Percentiles rank a stretch among this genome's conserved stretches.
phyloP scores from a whole-genome alignment of 1,284 basidiomycete species.

The Austropuccinia psidii region DNA sequence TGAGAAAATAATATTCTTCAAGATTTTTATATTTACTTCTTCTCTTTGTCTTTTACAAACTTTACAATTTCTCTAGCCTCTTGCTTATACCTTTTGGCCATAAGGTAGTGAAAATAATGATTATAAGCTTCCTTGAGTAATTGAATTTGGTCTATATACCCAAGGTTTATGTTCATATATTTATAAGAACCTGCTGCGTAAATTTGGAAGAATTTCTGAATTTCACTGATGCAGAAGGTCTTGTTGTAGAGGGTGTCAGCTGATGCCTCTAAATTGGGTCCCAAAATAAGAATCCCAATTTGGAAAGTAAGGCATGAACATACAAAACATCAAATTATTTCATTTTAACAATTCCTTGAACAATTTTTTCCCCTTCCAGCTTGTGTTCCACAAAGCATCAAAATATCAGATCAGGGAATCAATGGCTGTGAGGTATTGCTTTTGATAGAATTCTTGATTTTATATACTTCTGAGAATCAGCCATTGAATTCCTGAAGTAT shows the following conservation, averaged over 20 bases:
- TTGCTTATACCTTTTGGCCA: background rate
- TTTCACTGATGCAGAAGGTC: background rate
- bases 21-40: background rate
- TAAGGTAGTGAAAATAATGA: background rate
- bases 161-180: slow-evolving; percentile 4
- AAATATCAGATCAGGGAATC: background rate
- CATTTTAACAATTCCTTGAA: background rate
- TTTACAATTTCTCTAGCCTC: slow-evolving; percentile 4
- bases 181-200: background rate
- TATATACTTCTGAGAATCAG: background rate
- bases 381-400: background rate
- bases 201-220: background rate
- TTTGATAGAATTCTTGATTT: background rate
- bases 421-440: background rate
- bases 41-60: background rate
- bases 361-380: background rate
- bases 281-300: background rate
- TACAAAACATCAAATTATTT: background rate
- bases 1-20: background rate
- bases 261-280: background rate
- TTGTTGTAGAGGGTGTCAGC: background rate
- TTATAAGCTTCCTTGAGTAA: background rate
- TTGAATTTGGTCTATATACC: background rate
- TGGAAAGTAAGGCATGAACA: background rate
- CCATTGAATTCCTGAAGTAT: background rate